Evolutionary conservation across 1,284 basidiomycete genomes (phyloP), one percentile per base, ranked within the genome.

Genomic region (Tilletia walkeri): DNA sequence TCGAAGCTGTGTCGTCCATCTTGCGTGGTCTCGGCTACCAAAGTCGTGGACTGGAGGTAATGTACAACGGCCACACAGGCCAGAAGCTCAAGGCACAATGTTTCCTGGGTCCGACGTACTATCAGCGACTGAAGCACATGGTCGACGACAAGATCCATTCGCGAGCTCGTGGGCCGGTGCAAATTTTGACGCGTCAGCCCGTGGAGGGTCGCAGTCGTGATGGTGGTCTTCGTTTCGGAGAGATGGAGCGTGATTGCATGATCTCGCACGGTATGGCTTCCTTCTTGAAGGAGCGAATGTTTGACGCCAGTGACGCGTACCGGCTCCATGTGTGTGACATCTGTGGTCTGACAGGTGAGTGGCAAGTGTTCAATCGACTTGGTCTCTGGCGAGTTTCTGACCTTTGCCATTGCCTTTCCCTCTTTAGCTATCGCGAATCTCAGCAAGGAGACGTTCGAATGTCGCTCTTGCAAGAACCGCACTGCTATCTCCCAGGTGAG

Each of bases 211-310:
- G 96, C 85, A 93, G 91, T 88, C 90, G 96, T 85, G 96, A 98
- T 82, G 96, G 96, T 88, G 96, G 96, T 85, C 86, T 99, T 77
- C 94, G 96, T 80, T 99, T 99, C 88, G 96, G 95, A 88, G 96
- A 99, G 88, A 99, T 99, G 96, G 95, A 99, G 84, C 92, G 93
- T 84, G 95, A 98, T 89, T 99, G 95, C 85, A 99, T 99, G 96
- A 97, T 99, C 75, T 96, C 95, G 49, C 96, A 99, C 86, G 96
- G 96, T 85, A 95, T 98, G 76, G 95, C 96, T 48, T 92, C 90
- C 2, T 99, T 99, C 90, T 85, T 99, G 84, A 79, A 84, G 78
- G 84, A 80, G 76, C 74, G 82, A 56, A 82, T 83, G 80, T 83
- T 80, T 69, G 80, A 82, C 65, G 81, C 76, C 2, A 77, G 75